Base-by-base conservation (phyloP, 169 alveolate species). In the Cryptosporidium sp. region DNA sequence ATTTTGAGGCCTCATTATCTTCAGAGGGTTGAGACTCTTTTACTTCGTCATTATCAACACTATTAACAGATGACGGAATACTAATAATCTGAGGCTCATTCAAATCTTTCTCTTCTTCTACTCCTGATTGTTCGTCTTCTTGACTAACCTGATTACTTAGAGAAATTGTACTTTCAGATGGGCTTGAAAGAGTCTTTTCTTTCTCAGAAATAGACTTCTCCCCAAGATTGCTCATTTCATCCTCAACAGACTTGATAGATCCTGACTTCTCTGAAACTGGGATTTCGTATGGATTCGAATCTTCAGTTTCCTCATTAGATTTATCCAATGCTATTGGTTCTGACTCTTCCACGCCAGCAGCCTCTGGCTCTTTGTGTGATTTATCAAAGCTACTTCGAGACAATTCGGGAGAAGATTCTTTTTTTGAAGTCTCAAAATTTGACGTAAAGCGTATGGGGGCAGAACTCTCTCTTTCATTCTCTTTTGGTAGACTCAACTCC, bases 401-500 rank as follows among this genome's bases (percentile, higher is more conserved):
- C 7, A 3, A 8, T 12, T 35, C 35, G 8, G 1, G 0, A 50
- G 33, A 3, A 69, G 37, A 3, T 9, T 65, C 50, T 65, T 33
- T 65, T 18, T 33, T 65, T 6, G 50, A 33, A 0, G 31, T n/a
- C 16, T 45, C 58, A 8, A 29, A 14, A 69, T 69, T 33, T 23
- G 26, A n/a, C 41, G 58, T 33, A 43, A 41, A 2, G 1, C 31
- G 43, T 33, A 16, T 7, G 0, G 84, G 2, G 1, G 39, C 41
- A 1, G 37, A 16, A 2, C 41, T 3, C 1, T 69, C 84, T 33
- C 16, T 37, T 21, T 69, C 84, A 16, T 9, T 1, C 2, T 12
- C 43, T 26, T 26, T 55, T 69, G 65, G 84, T 23, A 31, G 39
- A 12, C 65, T 69, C 21, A 69, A 45, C 12, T 69, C 84, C 10